Base-by-base conservation (phyloP, 768 basidiomycete species). In the Tylopilus sp. region DNA sequence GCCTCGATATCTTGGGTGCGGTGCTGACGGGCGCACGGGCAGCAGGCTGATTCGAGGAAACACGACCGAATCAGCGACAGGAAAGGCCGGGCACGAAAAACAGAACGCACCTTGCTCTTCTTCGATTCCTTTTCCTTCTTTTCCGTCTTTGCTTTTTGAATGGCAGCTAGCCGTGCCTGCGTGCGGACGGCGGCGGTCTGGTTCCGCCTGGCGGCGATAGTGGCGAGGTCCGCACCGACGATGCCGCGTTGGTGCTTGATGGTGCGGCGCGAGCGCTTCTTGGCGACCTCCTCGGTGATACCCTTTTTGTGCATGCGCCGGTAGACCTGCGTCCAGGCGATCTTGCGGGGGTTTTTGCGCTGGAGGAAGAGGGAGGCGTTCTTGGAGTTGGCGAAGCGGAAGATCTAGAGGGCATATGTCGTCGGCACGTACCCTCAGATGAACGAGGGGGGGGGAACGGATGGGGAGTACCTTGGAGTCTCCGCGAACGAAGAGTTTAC, bases 281-380 rank as follows among this genome's bases (percentile, higher is more conserved):
- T 99, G 66, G 94, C 93, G 47, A 95, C 89, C 75, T 98, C 95
- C 77, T 98, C 95, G 45, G 94, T 94, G 72, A 98, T 84, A 72
- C 97, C 97, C 86, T 99, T 99, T 85, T 95, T 97, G 85, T 98
- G 97, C 87, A 97, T 91, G 64, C 94, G 88, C 59, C 91, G 88
- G 81, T 89, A 95, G 56, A 88, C 82, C 64, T 78, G 75, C 35
- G 95, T 98, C 95, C 95, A 98, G 57, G 95, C 88, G 76, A 98
- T 94, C 84, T 98, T 98, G 70, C 97, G 91, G 47, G 97, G 97
- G 81, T 99, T 98, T 80, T 99, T 99, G 78, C 95, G 91, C 74
- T 99, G 97, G 52, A 90, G 78, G 86, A 98, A 98, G 60, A 99
- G 88, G 55, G 95, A 98, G 56, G 94, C 81, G 68, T 85, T 90